Conservation (phyloP, 495 filamentous ascomycete species). For the Penicillium ucsense region DNA sequence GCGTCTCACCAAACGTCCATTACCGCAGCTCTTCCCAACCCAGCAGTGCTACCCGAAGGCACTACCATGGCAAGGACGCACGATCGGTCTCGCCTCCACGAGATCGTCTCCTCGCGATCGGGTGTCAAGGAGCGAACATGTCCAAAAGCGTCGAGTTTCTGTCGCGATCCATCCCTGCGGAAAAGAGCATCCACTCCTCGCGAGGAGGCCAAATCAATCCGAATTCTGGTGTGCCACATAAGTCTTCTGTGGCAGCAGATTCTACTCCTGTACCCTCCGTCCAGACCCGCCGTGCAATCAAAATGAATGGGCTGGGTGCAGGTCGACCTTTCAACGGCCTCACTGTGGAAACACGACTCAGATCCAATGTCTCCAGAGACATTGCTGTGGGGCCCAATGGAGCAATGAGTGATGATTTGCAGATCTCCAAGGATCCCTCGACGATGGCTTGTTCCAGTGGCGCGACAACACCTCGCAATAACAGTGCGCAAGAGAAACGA, state of each 20-base stretch:
- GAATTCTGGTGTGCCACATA: too few relatives aligned
- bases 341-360: constrained; percentile 18
- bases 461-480: constrained; percentile 22
- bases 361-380: constrained; percentile 1
- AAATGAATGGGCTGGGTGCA: constrained; percentile 10
- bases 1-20: constrained; percentile 18
- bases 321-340: constrained; percentile 14
- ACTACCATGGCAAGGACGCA: constrained; percentile 17
- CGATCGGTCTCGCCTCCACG: constrained; percentile 36
- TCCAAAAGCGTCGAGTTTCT: constrained; percentile 3
- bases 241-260: too few relatives aligned
- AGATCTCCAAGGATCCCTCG: constrained; percentile 2
- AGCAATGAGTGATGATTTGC: constrained; percentile 5
- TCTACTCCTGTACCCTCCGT: constrained; percentile 12
- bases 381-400: constrained; percentile 2
- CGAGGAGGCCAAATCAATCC: too few relatives aligned
- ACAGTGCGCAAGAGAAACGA: constrained; percentile 27
- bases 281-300: constrained; percentile 28
- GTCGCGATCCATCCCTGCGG: constrained; percentile 1
- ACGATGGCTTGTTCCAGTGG: constrained; percentile 9
- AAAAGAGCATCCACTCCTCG: neutral
- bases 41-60: constrained; percentile 17
- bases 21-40: constrained; percentile 30
- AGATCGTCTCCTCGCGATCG: constrained; percentile 27
- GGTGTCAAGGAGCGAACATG: constrained; percentile 11